phyloP scores from a whole-genome alignment of 2,329 filamentous ascomycete species.

The Aspergillaceae sp. region DNA sequence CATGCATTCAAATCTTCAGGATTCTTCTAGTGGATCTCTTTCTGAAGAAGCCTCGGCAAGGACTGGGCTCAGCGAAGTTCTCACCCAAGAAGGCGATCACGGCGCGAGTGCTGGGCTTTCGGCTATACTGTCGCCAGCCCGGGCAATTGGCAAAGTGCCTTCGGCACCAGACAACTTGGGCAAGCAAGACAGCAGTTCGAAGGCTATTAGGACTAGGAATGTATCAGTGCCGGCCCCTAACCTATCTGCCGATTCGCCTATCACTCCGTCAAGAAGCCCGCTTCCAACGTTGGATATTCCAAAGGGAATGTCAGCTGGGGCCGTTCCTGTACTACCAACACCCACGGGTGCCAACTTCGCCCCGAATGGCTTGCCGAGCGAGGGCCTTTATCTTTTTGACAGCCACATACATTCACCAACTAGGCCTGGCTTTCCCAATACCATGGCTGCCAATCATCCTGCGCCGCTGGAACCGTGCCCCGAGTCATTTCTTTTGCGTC shows the following conservation, averaged over 20 bases:
- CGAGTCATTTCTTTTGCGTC: slow-evolving; percentile 76
- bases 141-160: slow-evolving; percentile 30
- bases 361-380: slow-evolving; percentile 48
- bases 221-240: slow-evolving; percentile 57
- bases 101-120: slow-evolving; percentile 11
- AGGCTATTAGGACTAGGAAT: slow-evolving; percentile 65
- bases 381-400: slow-evolving; percentile 74
- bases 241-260: slow-evolving; percentile 58
- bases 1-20: slow-evolving; percentile 21
- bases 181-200: slow-evolving; percentile 64
- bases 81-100: slow-evolving; percentile 38
- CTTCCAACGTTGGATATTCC: slow-evolving; percentile 47
- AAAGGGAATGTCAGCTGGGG: slow-evolving; percentile 42
- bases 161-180: slow-evolving; percentile 41
- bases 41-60: slow-evolving; percentile 34
- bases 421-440: slow-evolving; percentile 57
- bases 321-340: slow-evolving; percentile 57
- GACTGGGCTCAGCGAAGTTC: slow-evolving; percentile 33
- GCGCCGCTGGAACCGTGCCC: slow-evolving; percentile 84
- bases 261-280: slow-evolving; percentile 63
- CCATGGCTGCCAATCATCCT: slow-evolving; percentile 56
- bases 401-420: slow-evolving; percentile 64
- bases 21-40: slow-evolving; percentile 27
- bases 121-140: slow-evolving; percentile 27
- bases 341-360: slow-evolving; percentile 56